Percentiles rank a stretch among this genome's conserved stretches.
Conservation (phyloP, 2,329 filamentous ascomycete genomes). For the Didymella exigua region DNA sequence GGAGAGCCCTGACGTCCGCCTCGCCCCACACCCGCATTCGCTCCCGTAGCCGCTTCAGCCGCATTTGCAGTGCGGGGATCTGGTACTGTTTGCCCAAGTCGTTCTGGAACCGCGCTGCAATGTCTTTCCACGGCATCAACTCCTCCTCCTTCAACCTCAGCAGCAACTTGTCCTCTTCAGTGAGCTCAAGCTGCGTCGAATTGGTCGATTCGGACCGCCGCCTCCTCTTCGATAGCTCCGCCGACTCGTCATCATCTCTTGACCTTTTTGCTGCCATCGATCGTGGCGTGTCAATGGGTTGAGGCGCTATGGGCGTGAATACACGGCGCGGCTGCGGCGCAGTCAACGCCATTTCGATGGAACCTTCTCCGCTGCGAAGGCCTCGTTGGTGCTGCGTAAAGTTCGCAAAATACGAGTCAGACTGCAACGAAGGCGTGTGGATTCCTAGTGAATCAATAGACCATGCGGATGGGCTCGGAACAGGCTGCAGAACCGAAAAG, state of each 20-base stretch:
- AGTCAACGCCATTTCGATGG: slow-evolving; percentile 4
- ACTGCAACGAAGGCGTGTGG: slow-evolving; percentile 33
- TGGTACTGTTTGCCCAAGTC: slow-evolving; percentile 57
- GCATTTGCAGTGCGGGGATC: slow-evolving; percentile 61
- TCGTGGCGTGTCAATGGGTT: slow-evolving; percentile 44
- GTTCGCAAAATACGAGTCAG: slow-evolving; percentile 39
- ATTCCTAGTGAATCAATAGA: slow-evolving; percentile 51
- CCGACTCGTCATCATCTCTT: slow-evolving; percentile 45
- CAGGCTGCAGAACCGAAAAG: slow-evolving; percentile 51
- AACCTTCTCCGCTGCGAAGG: background rate
- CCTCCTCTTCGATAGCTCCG: slow-evolving; percentile 47
- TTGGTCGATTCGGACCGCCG: slow-evolving; percentile 49
- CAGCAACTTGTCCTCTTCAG: slow-evolving; percentile 58
- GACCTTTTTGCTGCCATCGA: slow-evolving; percentile 45
- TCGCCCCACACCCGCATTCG: slow-evolving; percentile 59
- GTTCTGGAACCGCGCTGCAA: slow-evolving; percentile 56
- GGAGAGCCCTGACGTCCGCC: slow-evolving; percentile 56
- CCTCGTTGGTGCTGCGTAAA: slow-evolving; percentile 8
- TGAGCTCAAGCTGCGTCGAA: slow-evolving; percentile 49
- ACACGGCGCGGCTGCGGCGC: slow-evolving; percentile 50
- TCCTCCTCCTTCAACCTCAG: slow-evolving; percentile 60
- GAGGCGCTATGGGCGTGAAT: slow-evolving; percentile 53
- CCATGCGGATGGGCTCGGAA: slow-evolving; percentile 46
- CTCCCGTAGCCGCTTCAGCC: slow-evolving; percentile 58
- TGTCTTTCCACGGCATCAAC: slow-evolving; percentile 61